Evolutionary conservation across 441 rosid species (phyloP), one percentile per base, ranked within the genome.

Genomic region (Theobroma grandiflorum): DNA sequence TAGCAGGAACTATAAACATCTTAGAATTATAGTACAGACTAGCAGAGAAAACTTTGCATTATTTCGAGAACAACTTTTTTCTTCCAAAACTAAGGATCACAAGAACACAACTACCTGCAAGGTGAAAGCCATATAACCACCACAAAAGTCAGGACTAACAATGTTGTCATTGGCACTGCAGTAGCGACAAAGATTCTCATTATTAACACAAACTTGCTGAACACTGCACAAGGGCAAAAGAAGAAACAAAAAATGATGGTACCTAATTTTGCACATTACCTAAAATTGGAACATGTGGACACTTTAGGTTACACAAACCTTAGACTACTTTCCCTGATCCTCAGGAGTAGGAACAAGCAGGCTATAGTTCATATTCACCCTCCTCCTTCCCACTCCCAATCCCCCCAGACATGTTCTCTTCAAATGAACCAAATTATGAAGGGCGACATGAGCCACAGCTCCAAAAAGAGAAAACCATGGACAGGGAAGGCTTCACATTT

Each of bases 81-180:
- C 47, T 11, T 62, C 61, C 37, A 40, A 55, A 52, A n/a, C 16
- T 26, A 80, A 68, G 74, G 49, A 67, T 52, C 76, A 75, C 67
- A 79, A 80, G 63, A 82, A 73, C 57, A 80, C 74, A 78, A 78
- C 22, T 86, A 97, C 99, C 98, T 92, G 84, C 82, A 83, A 50
- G 64, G 98, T 90, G 86, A 96, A 96, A 49, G 98, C 98, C 87
- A 92, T 78, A 87, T 93, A 96, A 81, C 97, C 91, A 74, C 98
- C 98, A 71, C 86, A 91, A 81, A 85, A 58, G 64, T 90, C 90
- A 38, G 91, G 92, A 78, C 72, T 81, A 62, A 96, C 96, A 62
- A 94, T 87, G 22, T 84, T 68, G 76, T 95, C 99, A 72, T 81
- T 85, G 84, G 92, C 91, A 88, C 98, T 95, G 88, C 74, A 85